phyloP scores from a whole-genome alignment of 331 rosid species.

The Pyrus hybrid region DNA sequence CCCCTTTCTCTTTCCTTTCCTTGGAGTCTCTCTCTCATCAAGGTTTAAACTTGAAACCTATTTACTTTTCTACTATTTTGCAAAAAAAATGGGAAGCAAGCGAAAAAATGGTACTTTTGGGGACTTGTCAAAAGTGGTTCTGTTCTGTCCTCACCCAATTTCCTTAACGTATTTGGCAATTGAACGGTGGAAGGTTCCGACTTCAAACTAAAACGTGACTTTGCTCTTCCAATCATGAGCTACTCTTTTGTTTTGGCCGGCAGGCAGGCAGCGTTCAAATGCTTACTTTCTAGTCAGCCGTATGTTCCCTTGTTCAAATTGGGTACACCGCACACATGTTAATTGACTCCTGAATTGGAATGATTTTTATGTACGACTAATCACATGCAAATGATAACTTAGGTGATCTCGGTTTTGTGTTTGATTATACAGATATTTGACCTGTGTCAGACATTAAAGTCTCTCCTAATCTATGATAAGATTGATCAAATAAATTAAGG shows the following conservation, averaged over 20 bases:
- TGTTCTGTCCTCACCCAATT: background rate
- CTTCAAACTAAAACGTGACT: background rate
- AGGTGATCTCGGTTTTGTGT: too few relatives aligned
- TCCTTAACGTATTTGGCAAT: background rate
- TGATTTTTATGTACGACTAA: too few relatives aligned
- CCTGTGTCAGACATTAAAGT: too few relatives aligned
- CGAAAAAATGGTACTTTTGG: background rate
- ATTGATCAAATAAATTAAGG: too few relatives aligned
- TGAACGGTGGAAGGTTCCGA: background rate
- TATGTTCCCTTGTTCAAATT: background rate
- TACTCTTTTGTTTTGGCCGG: background rate
- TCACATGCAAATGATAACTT: too few relatives aligned
- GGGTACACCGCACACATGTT: too few relatives aligned
- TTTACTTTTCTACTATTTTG: background rate
- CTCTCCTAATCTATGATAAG: too few relatives aligned
- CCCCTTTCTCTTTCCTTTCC: slow-evolving; percentile 6
- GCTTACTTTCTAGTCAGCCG: background rate
- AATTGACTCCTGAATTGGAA: too few relatives aligned
- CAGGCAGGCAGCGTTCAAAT: background rate
- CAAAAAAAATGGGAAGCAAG: background rate
- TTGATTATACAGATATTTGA: too few relatives aligned
- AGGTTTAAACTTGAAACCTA: background rate
- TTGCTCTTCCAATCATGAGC: background rate
- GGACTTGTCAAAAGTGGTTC: background rate
- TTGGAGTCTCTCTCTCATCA: background rate